phyloP scores from a whole-genome alignment of 177 flowering plant genomes.

The Vitis hybrid region DNA sequence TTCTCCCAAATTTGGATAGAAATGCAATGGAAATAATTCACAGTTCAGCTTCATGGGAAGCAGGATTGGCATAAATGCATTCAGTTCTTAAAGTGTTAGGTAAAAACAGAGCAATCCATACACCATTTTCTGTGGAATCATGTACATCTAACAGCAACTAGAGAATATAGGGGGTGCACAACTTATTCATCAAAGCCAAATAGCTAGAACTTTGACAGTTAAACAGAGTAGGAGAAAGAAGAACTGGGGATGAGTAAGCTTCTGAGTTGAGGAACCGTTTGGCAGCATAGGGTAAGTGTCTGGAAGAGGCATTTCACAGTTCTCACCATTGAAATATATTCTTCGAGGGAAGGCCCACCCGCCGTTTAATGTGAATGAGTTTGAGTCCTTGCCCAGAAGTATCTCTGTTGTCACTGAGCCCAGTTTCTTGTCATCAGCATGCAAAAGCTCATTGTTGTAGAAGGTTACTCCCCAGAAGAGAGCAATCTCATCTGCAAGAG shows the following conservation, averaged over 20 bases:
- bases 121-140: neutral
- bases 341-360: constrained; percentile 76
- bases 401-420: constrained; percentile 58
- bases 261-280: constrained; percentile 23
- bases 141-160: neutral
- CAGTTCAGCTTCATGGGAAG: too few species aligned
- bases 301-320: constrained; percentile 63
- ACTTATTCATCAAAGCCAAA: neutral
- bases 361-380: constrained; percentile 44
- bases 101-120: too few species aligned
- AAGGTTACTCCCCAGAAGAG: constrained; percentile 53
- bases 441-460: constrained; percentile 41
- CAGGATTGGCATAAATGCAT: too few species aligned
- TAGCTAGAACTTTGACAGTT: neutral
- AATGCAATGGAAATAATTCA: too few species aligned
- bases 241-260: constrained; percentile 1
- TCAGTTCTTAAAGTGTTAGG: too few species aligned
- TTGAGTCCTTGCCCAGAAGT: constrained; percentile 43
- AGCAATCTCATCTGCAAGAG: constrained; percentile 49
- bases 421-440: constrained; percentile 21
- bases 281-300: constrained; percentile 59
- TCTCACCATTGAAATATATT: constrained; percentile 63
- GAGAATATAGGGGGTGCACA: neutral
- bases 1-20: too few species aligned
- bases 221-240: constrained; percentile 3